A percentile compares a stretch with the other conserved stretches of the same genome.
phyloP scores from a whole-genome alignment of 2,329 filamentous ascomycete species.

The Paecilomyces sp. region DNA sequence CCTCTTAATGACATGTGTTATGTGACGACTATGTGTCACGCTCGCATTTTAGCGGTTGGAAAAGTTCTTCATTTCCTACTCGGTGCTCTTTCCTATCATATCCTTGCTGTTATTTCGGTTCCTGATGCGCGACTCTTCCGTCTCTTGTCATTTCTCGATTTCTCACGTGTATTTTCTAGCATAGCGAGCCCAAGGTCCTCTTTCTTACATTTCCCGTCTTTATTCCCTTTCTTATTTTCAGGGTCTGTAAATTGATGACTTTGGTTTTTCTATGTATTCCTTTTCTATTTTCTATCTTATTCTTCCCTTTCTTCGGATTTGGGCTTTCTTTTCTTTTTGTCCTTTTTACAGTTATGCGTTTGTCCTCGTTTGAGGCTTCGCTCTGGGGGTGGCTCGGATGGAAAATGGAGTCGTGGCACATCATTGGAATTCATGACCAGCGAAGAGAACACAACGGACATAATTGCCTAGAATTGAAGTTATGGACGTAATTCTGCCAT shows the following conservation, averaged over 20 bases:
- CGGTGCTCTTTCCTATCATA: slow-evolving; percentile 13
- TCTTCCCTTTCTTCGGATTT: not conserved
- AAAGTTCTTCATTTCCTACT: slow-evolving; percentile 29
- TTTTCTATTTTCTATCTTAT: not conserved
- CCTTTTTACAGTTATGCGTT: not conserved
- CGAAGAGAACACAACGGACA: not conserved
- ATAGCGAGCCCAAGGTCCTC: slow-evolving; percentile 30
- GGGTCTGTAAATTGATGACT: slow-evolving; percentile 2
- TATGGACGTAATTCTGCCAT: not conserved
- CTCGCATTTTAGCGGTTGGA: slow-evolving; percentile 37
- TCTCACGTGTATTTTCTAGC: slow-evolving; percentile 21
- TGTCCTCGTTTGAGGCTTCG: not conserved
- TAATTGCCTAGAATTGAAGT: not conserved
- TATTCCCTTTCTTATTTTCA: slow-evolving; percentile 1
- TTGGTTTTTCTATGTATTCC: not conserved
- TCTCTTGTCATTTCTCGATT: slow-evolving; percentile 13
- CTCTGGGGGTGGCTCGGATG: not conserved
- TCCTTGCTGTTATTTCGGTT: slow-evolving; percentile 15
- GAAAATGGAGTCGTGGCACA: not conserved
- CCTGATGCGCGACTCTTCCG: slow-evolving; percentile 14
- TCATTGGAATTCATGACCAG: not conserved
- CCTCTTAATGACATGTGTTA: slow-evolving; percentile 33
- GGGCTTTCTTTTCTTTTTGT: not conserved
- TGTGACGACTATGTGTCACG: slow-evolving; percentile 27
- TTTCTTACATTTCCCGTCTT: slow-evolving; percentile 13